Percentiles rank a stretch among this genome's conserved stretches.
These are phyloP conservation scores for Fraxinus excelsior DNA, from an alignment of 257 asterid genomes.

Conservation along the genomic window DNA sequence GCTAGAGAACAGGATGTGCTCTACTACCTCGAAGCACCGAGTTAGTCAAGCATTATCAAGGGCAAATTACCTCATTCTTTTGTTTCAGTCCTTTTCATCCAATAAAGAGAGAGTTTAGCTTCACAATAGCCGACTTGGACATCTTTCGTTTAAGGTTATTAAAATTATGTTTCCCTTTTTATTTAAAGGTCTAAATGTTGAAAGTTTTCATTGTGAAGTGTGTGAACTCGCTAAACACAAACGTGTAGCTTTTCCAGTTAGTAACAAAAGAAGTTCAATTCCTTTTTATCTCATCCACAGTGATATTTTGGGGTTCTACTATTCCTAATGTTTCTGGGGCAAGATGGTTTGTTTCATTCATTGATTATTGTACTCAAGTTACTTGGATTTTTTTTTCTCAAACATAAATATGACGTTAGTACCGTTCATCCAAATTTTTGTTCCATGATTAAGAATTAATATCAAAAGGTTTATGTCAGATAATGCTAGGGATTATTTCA, in stretches of 20 bases:
- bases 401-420: background rate
- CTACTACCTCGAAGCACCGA: background rate
- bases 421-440: background rate
- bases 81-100: background rate
- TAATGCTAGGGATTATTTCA: too few species aligned
- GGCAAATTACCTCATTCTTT: background rate
- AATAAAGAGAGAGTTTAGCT: constrained; percentile 21
- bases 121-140: constrained; percentile 2
- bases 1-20: background rate
- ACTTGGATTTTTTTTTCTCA: background rate
- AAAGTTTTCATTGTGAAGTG: constrained; percentile 9
- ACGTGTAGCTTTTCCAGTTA: background rate
- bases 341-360: background rate
- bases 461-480: background rate
- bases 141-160: background rate
- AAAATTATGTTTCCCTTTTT: background rate
- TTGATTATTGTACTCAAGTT: background rate
- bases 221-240: constrained; percentile 5
- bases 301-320: background rate
- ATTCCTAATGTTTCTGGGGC: background rate
- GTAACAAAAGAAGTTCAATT: background rate
- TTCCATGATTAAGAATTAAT: background rate
- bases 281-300: background rate
- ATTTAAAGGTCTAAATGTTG: background rate
- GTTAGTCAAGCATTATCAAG: background rate